These are phyloP conservation scores for Steccherinum ochraceum DNA, from an alignment of 768 basidiomycete species.

Conservation along the genomic window DNA sequence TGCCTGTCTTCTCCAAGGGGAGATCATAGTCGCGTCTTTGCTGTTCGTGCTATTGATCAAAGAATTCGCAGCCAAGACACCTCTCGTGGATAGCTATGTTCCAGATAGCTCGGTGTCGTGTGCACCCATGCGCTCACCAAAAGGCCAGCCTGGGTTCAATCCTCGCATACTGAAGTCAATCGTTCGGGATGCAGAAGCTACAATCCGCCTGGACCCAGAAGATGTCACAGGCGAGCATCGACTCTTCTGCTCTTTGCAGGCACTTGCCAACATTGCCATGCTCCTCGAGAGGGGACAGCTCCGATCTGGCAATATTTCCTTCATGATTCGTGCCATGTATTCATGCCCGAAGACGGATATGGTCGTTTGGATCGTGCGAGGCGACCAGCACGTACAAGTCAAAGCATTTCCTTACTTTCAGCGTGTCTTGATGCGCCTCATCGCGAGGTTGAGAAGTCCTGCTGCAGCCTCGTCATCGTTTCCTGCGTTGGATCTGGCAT, in stretches of 20 bases:
- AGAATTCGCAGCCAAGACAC: constrained; percentile 29
- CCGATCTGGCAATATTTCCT: constrained; percentile 36
- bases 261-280: constrained; percentile 51
- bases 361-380: constrained; percentile 19
- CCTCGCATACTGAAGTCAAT: constrained; percentile 12
- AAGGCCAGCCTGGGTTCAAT: constrained; percentile 12
- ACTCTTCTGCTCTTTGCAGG: constrained; percentile 42
- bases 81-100: background rate
- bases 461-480: constrained; percentile 11
- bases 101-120: constrained; percentile 13
- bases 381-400: constrained; percentile 8
- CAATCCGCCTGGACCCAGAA: constrained; percentile 23
- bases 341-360: constrained; percentile 24
- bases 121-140: constrained; percentile 7
- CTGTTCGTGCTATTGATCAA: constrained; percentile 60
- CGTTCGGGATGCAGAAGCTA: constrained; percentile 28
- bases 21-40: constrained; percentile 70
- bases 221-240: constrained; percentile 1
- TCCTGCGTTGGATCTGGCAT: constrained; percentile 31
- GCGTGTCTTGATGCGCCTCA: constrained; percentile 21
- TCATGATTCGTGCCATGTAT: constrained; percentile 42
- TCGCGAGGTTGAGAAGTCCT: constrained; percentile 9
- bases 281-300: constrained; percentile 45
- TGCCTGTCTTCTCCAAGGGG: constrained; percentile 68
- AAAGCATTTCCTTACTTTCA: constrained; percentile 27